phyloP scores from a whole-genome alignment of 306 rosid genomes.

The Pyrus betulifolia region DNA sequence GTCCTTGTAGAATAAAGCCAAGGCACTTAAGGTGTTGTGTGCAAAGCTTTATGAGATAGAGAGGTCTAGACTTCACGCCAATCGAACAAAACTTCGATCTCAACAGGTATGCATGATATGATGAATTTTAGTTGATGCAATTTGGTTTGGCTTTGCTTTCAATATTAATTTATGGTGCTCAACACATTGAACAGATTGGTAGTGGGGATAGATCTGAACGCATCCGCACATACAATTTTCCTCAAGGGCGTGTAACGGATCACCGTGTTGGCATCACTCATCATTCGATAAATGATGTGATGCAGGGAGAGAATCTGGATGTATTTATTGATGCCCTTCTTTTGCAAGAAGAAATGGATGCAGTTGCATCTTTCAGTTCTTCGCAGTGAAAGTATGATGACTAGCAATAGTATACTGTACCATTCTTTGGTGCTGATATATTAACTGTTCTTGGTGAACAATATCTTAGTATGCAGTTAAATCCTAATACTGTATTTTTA shows the following conservation, averaged over 20 bases:
- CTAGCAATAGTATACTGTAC: background rate
- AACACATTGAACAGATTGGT: constrained; percentile 47
- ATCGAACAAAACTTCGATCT: constrained; percentile 64
- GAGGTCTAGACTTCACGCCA: constrained; percentile 58
- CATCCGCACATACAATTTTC: constrained; percentile 82
- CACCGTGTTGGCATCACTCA: constrained; percentile 80
- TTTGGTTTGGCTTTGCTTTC: background rate
- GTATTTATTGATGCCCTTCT: constrained; percentile 73
- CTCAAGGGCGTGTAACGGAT: constrained; percentile 93
- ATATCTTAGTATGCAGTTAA: no score
- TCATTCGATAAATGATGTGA: constrained; percentile 70
- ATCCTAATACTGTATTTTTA: no score
- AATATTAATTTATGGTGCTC: background rate
- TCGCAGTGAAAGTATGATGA: constrained; percentile 19
- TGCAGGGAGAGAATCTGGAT: constrained; percentile 75
- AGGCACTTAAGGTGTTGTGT: constrained; percentile 77
- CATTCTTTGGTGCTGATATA: background rate
- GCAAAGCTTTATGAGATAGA: constrained; percentile 87
- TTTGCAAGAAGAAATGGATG: constrained; percentile 84
- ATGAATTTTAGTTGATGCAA: background rate
- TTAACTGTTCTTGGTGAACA: no score
- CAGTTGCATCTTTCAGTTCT: constrained; percentile 57
- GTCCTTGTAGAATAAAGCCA: constrained; percentile 66
- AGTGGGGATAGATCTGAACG: constrained; percentile 95
- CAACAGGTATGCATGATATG: constrained; percentile 52